phyloP scores from a whole-genome alignment of 768 basidiomycete genomes.

The Tricholoma sp. region DNA sequence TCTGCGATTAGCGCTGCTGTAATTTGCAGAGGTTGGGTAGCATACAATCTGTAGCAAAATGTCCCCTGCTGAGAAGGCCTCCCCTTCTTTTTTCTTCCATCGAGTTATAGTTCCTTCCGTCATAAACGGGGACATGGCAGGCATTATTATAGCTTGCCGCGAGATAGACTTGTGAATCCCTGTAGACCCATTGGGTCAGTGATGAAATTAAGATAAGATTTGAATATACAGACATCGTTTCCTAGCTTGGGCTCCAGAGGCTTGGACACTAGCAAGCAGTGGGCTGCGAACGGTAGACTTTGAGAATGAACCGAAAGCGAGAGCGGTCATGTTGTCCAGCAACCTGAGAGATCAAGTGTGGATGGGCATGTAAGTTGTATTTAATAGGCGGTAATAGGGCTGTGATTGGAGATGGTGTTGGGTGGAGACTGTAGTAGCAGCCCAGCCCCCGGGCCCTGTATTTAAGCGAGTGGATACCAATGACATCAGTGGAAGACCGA shows the following conservation, averaged over 20 bases:
- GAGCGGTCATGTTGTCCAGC: conserved; percentile 23
- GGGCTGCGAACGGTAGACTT: conserved; percentile 19
- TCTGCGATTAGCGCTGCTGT: background rate
- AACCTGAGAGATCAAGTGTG: conserved; percentile 9
- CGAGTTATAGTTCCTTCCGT: conserved; percentile 75
- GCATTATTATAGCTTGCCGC: conserved; percentile 53
- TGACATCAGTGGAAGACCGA: background rate
- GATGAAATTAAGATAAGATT: background rate
- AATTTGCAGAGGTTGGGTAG: background rate
- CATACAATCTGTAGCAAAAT: conserved; percentile 72
- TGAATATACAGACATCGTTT: conserved; percentile 21
- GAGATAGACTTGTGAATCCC: conserved; percentile 30
- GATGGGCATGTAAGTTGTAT: background rate
- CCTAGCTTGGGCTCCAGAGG: conserved; percentile 12
- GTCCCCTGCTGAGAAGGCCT: conserved; percentile 65
- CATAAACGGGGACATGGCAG: conserved; percentile 89
- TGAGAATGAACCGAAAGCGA: conserved; percentile 12
- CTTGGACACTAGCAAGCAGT: conserved; percentile 20
- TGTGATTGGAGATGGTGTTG: background rate
- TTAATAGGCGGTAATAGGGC: background rate
- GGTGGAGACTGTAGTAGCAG: background rate
- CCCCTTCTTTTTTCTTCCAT: conserved; percentile 80
- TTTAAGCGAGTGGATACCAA: background rate
- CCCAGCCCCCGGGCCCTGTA: background rate
- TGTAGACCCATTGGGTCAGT: conserved; percentile 4